These are phyloP conservation scores for Sutorius eximius DNA, from an alignment of 1,284 basidiomycete species.

Conservation along the genomic window DNA sequence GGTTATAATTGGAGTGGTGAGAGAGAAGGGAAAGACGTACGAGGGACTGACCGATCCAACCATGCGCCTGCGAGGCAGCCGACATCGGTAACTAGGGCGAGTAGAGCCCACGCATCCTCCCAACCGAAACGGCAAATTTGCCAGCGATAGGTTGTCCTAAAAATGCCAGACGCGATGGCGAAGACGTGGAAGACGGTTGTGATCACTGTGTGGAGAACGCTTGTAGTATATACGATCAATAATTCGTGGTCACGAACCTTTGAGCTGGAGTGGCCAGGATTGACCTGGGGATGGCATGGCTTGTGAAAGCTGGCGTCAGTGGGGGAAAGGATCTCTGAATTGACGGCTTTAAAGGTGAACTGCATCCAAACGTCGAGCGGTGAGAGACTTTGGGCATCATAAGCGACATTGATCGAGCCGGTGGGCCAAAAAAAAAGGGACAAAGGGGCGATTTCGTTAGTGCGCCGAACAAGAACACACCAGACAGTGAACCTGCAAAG, in stretches of 20 bases:
- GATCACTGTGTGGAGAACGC: constrained; percentile 1
- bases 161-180: constrained; percentile 16
- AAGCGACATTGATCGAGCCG: neutral
- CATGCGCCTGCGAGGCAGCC: constrained; percentile 10
- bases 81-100: constrained; percentile 20
- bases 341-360: neutral
- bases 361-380: neutral
- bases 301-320: neutral
- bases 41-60: constrained; percentile 4
- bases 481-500: neutral
- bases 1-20: neutral
- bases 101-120: constrained; percentile 19
- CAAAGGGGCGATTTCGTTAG: neutral
- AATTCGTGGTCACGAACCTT: constrained; percentile 14
- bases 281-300: constrained; percentile 19
- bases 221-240: neutral
- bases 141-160: constrained; percentile 18
- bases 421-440: neutral
- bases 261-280: constrained; percentile 13
- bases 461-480: neutral
- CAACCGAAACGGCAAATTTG: constrained; percentile 18
- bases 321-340: neutral
- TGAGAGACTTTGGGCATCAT: neutral
- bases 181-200: constrained; percentile 10
- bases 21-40: constrained; percentile 1